phyloP scores from a whole-genome alignment of 139 green algal species.

The Volvox africanus region DNA sequence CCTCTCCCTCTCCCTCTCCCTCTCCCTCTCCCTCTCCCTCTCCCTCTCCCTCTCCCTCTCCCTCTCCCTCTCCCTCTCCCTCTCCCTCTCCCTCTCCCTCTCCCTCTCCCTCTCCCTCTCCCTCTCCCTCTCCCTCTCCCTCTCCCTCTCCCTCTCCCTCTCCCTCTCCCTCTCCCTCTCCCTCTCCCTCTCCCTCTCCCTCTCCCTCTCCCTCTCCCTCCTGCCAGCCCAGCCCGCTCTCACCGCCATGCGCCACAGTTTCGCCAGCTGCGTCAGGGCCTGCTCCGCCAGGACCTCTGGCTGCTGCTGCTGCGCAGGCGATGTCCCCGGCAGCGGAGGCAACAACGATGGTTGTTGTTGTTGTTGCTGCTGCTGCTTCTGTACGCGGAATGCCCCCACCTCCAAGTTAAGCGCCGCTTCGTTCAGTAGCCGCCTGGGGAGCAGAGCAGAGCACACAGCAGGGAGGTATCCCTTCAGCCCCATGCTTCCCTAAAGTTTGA shows the following conservation, averaged over 20 bases:
- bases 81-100: too few relatives aligned
- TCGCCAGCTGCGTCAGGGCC: neutral
- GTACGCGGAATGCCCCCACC: neutral
- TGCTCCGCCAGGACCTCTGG: neutral
- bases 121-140: too few relatives aligned
- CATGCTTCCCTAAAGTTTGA: too few relatives aligned
- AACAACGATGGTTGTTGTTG: neutral
- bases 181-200: too few relatives aligned
- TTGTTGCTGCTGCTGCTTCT: neutral
- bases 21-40: too few relatives aligned
- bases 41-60: too few relatives aligned
- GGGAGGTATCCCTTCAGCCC: too few relatives aligned
- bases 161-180: too few relatives aligned
- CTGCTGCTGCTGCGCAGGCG: neutral
- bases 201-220: neutral
- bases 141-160: too few relatives aligned
- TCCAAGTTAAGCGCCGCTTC: neutral
- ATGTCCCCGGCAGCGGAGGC: neutral
- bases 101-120: too few relatives aligned
- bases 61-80: too few relatives aligned
- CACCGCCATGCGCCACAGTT: conserved; percentile 15
- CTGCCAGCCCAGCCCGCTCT: neutral
- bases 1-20: too few relatives aligned
- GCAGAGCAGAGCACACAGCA: neutral
- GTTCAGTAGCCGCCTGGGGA: neutral